phyloP scores from a whole-genome alignment of 73 alveolate species.

The Paramecium octaurelia region DNA sequence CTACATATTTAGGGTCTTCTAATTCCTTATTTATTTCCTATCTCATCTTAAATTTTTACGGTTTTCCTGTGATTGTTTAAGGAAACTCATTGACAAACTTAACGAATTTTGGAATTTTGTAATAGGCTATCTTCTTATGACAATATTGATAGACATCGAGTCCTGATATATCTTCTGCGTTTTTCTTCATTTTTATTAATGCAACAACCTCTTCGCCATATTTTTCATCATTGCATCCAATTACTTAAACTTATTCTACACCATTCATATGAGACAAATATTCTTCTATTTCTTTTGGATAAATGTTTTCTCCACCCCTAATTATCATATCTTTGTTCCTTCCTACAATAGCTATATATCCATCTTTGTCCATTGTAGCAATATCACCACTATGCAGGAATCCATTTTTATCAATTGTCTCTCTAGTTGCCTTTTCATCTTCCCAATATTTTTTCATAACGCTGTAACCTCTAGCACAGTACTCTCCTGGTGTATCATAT shows the following conservation, averaged over 20 bases:
- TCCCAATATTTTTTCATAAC: conserved; percentile 85
- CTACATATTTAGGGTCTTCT: conserved; percentile 45
- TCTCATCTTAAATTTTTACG: conserved; percentile 79
- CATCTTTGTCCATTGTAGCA: conserved; percentile 80
- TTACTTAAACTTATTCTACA: conserved; percentile 72
- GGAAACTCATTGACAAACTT: conserved; percentile 74
- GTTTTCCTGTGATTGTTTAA: conserved; percentile 86
- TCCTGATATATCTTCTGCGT: conserved; percentile 24
- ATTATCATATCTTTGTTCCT: conserved; percentile 86
- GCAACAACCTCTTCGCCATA: conserved; percentile 88
- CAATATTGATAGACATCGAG: conserved; percentile 67
- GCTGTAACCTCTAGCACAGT: conserved; percentile 75
- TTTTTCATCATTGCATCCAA: conserved; percentile 79
- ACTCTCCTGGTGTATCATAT: conserved; percentile 68
- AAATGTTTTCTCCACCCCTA: conserved; percentile 91
- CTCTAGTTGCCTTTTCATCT: conserved; percentile 71
- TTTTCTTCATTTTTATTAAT: conserved; percentile 69
- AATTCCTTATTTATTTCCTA: conserved; percentile 53
- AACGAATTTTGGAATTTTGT: conserved; percentile 72
- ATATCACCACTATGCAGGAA: conserved; percentile 82
- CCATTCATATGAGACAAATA: conserved; percentile 68
- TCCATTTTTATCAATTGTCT: conserved; percentile 66
- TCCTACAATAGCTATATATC: conserved; percentile 78
- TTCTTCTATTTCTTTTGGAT: conserved; percentile 85
- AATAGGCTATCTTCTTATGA: conserved; percentile 75